Percentiles rank a stretch among this genome's conserved stretches.
These are phyloP conservation scores for Mimosa bimucronata DNA, from an alignment of 306 rosid species.

Conservation along the genomic window DNA sequence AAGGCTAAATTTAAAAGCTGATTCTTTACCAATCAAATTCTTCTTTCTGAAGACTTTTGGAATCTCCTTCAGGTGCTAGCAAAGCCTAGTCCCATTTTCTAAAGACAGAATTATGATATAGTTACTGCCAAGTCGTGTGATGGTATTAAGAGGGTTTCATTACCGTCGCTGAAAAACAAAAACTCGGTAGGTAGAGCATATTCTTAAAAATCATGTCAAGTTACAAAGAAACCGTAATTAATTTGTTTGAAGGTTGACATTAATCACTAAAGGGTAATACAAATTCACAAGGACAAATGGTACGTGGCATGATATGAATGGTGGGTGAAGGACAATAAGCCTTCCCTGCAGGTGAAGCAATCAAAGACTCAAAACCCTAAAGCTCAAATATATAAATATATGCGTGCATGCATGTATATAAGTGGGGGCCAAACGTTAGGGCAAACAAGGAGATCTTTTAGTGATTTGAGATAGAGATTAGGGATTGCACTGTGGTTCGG, in stretches of 20 bases:
- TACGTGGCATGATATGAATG: slow-evolving; percentile 5
- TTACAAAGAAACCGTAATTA: slow-evolving; percentile 12
- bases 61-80: slow-evolving; percentile 37
- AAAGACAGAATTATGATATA: slow-evolving; percentile 41
- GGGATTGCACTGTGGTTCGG: slow-evolving; percentile 30
- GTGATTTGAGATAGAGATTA: slow-evolving; percentile 39
- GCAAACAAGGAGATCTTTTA: slow-evolving; percentile 32
- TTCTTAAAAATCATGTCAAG: slow-evolving; percentile 12
- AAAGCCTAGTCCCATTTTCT: slow-evolving; percentile 37
- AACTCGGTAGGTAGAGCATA: slow-evolving; percentile 33
- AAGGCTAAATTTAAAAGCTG: slow-evolving; percentile 29
- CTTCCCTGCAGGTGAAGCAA: slow-evolving; percentile 11
- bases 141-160: too few relatives aligned
- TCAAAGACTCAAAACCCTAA: slow-evolving; percentile 33
- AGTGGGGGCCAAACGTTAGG: not conserved
- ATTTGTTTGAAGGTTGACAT: not conserved
- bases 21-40: slow-evolving; percentile 47
- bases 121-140: slow-evolving; percentile 20
- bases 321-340: not conserved
- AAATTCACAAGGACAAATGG: not conserved
- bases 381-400: not conserved
- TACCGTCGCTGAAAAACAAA: slow-evolving; percentile 34
- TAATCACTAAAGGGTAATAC: not conserved
- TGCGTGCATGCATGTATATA: slow-evolving; percentile 28
- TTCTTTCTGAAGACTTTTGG: slow-evolving; percentile 52